phyloP scores from a whole-genome alignment of 202 grass and related monocot species.

The Panicum virgatum region DNA sequence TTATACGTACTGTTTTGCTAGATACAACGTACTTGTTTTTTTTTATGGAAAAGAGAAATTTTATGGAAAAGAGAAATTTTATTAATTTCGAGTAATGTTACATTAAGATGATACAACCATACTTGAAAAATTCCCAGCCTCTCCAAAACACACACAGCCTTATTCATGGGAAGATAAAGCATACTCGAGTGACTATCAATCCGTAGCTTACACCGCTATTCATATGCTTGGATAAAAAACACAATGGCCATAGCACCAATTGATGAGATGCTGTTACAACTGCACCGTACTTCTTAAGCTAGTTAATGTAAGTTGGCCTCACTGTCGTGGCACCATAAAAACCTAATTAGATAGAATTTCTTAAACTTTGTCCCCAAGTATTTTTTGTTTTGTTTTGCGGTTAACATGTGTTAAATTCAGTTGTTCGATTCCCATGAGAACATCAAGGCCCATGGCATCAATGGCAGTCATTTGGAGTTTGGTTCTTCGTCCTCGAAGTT shows the following conservation, averaged over 20 bases:
- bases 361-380: not conserved
- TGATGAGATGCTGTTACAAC: too few species aligned
- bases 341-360: not conserved
- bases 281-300: not conserved
- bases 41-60: too few species aligned
- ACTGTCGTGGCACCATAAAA: not conserved
- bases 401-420: not conserved
- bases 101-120: too few species aligned
- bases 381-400: not conserved
- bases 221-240: too few species aligned
- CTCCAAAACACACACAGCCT: too few species aligned
- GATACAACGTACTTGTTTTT: not conserved
- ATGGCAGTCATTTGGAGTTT: conserved; percentile 39
- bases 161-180: too few species aligned
- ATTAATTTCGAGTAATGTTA: too few species aligned
- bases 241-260: too few species aligned
- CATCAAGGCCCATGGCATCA: conserved; percentile 18
- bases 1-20: not conserved
- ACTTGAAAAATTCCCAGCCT: too few species aligned
- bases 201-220: too few species aligned
- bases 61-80: too few species aligned
- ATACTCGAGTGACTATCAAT: too few species aligned
- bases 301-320: not conserved
- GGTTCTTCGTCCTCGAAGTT: conserved; percentile 71
- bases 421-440: conserved; percentile 28